Base-by-base conservation (phyloP, 2,329 filamentous ascomycete species). In the Botryosphaeria dothidea region DNA sequence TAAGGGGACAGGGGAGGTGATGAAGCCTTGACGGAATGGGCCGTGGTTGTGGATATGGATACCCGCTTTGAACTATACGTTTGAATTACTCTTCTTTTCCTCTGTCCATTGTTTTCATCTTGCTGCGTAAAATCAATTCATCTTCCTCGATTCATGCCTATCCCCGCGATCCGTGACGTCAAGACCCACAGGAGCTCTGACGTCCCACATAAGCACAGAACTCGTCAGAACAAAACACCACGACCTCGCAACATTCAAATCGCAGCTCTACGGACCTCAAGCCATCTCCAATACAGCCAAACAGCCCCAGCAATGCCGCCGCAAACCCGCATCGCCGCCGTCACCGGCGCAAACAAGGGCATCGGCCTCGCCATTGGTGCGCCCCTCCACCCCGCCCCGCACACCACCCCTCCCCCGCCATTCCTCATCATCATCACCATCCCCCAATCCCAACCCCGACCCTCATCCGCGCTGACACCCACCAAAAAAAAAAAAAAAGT, bases 341-440 rank as follows among this genome's bases (percentile, higher is more conserved):
- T 86, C 0, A 86, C 84, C 0, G 84, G 84, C 57, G 83, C 82
- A 17, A 86, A 86, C 73, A 85, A 84, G 70, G 83, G 81, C 62
- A 80, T 84, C 65, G 81, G 81, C 23, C 74, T 83, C 7, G 81
- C 81, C 19, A 81, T 83, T 67, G 78, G 78, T 79, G 72, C n/a
- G 58, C 36, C 19, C 52, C 31, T 34, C 0, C 31, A 43, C 36
- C 63, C 25, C 54, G 38, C 54, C n/a, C 51, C 21, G 17, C 36
- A 29, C 23, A 21, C 43, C 31, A 19, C 51, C 34, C n/a, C 13
- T 25, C 8, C 17, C 34, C 27, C 46, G 23, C 43, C 46, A 17
- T 38, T 27, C 21, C n/a, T n/a, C n/a, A n/a, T n/a, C 34, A 21
- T 21, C 9, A 5, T 27, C 41, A n/a, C 7, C 41, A 31, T 9